Evolutionary conservation across 179 eudicot species (phyloP).

Genomic region (Spergularia azorica): DNA sequence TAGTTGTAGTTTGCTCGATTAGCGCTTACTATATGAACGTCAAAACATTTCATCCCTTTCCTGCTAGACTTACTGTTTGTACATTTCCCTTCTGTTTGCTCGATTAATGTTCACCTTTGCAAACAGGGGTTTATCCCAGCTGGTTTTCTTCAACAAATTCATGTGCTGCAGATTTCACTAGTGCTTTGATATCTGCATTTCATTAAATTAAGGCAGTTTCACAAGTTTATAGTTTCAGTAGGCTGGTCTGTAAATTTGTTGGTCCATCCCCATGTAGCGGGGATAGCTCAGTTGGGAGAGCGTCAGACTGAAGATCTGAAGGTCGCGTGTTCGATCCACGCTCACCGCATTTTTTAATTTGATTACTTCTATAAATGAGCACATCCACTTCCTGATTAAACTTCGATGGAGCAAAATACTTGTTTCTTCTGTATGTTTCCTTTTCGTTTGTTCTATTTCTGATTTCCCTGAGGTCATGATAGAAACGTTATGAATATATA

Average conservation of each 20-base stretch:
- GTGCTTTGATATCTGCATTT: neutral
- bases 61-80: too few relatives aligned
- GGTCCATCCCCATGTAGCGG: neutral
- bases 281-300: conserved; percentile 91
- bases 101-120: neutral
- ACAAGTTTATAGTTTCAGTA: too few relatives aligned
- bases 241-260: neutral
- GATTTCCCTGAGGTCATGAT: too few relatives aligned
- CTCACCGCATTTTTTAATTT: conserved; percentile 45
- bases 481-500: too few relatives aligned
- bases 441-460: too few relatives aligned
- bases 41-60: neutral
- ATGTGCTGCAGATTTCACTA: neutral
- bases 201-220: too few relatives aligned
- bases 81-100: too few relatives aligned
- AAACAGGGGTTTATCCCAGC: neutral
- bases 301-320: conserved; percentile 88
- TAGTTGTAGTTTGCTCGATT: conserved; percentile 59
- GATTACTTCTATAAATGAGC: too few relatives aligned
- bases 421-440: too few relatives aligned
- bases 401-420: too few relatives aligned
- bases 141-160: too few relatives aligned
- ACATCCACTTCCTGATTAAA: too few relatives aligned
- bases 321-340: conserved; percentile 88
- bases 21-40: conserved; percentile 1